Evolutionary conservation across 164 flowering plant species (phyloP), one percentile per base, ranked within the genome.

Genomic region (Protea cynaroides): DNA sequence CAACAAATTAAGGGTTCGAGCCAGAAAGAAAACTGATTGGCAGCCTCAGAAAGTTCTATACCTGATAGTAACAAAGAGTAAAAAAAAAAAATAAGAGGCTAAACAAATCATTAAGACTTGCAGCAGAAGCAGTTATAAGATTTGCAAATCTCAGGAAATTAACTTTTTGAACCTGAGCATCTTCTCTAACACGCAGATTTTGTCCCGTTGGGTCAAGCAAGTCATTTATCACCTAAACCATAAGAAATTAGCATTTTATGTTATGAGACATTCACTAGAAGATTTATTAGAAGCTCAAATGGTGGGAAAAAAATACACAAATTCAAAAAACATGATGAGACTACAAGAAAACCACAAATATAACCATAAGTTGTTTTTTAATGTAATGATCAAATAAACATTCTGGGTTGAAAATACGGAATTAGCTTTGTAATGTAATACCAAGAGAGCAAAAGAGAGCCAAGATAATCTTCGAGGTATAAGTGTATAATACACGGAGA

Each of bases 201-300:
- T 94, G 99, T 67, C 97, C 96, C 3, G 99, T 91, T 64, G 99
- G 99, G 78, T 94, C 99, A 64, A 94, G 96, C 80, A 94, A 84
- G 78, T 94, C 99, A 83, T 94, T 94, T 72, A 94, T 94, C 75
- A 94, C 93, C 99, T 94, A 61, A 66, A 54, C 9, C 25, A 64
- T 25, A 56, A 63, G 25, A 40, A 22, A 36, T 46, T 13, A 19
- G 60, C 56, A 46, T 25, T 44, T n/a, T 14, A 58, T 7, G 17
- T 53, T 36, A 43, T 36, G 54, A 22, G 46, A 64, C 23, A 52
- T 67, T n/a, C 25, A 59, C 24, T 38, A 14, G 11, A 25, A 23
- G 44, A 18, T 15, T 9, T 21, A 38, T 25, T 50, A 25, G 38
- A 52, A 49, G 17, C 14, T n/a, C 7, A 24, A 22, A 12, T n/a